Percentiles rank a stretch among this genome's conserved stretches.
These are phyloP conservation scores for Trametes pubescens DNA, from an alignment of 1,284 basidiomycete genomes.

Conservation along the genomic window DNA sequence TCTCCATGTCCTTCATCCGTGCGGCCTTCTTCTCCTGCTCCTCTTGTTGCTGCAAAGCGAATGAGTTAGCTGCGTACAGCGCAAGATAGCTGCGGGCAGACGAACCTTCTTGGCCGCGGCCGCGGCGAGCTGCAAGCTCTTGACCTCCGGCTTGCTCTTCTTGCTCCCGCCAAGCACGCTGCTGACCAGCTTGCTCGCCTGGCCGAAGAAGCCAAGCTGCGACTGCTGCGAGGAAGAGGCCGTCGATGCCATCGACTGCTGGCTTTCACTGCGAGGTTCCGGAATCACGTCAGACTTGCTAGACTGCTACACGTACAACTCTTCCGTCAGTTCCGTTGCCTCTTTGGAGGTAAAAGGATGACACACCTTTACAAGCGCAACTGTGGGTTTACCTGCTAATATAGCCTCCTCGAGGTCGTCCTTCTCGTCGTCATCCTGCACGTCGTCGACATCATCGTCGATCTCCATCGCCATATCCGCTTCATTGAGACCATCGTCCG, in stretches of 20 bases:
- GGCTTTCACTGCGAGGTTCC: conserved; percentile 52
- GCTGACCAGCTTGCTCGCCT: conserved; percentile 70
- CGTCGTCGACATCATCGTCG: conserved; percentile 42
- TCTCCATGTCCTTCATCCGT: conserved; percentile 82
- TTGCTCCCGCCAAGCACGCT: conserved; percentile 71
- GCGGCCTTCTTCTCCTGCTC: conserved; percentile 82
- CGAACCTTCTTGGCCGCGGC: conserved; percentile 85
- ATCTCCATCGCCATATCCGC: conserved; percentile 47
- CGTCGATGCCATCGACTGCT: conserved; percentile 61
- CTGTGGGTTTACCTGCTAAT: conserved; percentile 48
- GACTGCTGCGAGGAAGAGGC: conserved; percentile 59
- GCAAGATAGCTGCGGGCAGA: background rate
- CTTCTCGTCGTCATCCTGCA: conserved; percentile 38
- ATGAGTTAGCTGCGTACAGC: background rate
- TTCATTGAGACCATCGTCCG: conserved; percentile 29
- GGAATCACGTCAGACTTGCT: conserved; percentile 25
- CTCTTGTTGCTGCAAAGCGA: conserved; percentile 76
- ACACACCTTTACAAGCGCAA: conserved; percentile 56
- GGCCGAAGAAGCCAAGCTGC: conserved; percentile 67
- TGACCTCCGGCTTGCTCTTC: conserved; percentile 78
- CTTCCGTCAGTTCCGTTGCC: background rate
- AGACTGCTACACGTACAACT: conserved; percentile 8
- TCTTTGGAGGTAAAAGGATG: background rate
- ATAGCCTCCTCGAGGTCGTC: conserved; percentile 53
- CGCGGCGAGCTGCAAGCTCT: conserved; percentile 84